Base-by-base conservation (phyloP, 2,329 filamentous ascomycete genomes). In the Penicillium sclerotiorum region DNA sequence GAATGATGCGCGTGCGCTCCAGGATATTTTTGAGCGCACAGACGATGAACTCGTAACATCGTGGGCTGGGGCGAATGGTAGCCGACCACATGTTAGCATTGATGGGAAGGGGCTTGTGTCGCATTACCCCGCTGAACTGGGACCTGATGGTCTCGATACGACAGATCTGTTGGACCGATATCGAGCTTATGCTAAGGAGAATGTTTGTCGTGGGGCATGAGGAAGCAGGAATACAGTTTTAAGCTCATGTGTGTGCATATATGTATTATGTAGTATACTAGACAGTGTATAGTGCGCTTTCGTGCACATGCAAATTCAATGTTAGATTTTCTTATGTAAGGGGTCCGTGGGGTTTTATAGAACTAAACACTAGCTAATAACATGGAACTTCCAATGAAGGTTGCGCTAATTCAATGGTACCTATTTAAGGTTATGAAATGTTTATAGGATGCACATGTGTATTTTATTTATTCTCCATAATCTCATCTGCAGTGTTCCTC, bases 121-220 rank as follows among this genome's bases (percentile, higher is more conserved):
- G 4, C 80, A 84, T 62, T 83, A 80, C 57, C 77, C 75, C 52
- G 79, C 79, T 46, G 69, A 66, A 9, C 70, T 69, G 20, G 60
- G 51, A 7, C 72, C 77, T 52, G 59, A 67, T 7, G 70, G 72
- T 8, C 47, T 83, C 47, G 72, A 74, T n/a, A 66, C 70, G 43
- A 83, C 81, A 0, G 80, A 84, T 57, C 67, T 83, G 13, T 65
- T 84, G 8, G 72, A 77, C 30, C 70, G 81, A 25, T 84, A 82
- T 59, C 71, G 74, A 12, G 70, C 73, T 2, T 83, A 79, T 64
- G 81, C 80, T 0, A 68, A 73, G 30, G 78, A 83, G 56, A 74
- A 72, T 18, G 73, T 81, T 13, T 84, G 81, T 52, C 56, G 54
- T 13, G 41, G 55, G 9, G 21, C 17, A 8, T 33, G 27, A 43